phyloP scores from a whole-genome alignment of 306 rosid genomes.

The Quercus alba region DNA sequence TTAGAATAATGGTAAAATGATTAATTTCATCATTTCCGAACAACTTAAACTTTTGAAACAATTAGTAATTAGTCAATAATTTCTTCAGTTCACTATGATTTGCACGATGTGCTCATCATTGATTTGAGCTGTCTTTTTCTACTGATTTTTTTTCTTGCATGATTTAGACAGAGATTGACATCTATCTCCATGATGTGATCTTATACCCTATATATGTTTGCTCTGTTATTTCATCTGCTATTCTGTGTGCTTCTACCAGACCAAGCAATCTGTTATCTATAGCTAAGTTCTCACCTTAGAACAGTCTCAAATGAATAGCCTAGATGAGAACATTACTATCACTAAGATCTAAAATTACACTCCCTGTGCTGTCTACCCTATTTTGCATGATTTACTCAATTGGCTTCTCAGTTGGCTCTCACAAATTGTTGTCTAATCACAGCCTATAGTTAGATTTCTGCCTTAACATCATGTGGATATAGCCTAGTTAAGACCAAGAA shows the following conservation, averaged over 20 bases:
- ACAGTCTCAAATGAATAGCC: neutral
- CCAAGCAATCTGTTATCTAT: neutral
- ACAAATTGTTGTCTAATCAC: neutral
- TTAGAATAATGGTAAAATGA: too few species aligned
- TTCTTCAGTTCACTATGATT: neutral
- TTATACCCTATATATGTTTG: neutral
- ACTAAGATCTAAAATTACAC: too few species aligned
- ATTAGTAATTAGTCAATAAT: neutral
- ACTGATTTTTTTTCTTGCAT: neutral
- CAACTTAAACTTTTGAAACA: too few species aligned
- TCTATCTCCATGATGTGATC: neutral
- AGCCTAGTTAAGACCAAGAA: neutral
- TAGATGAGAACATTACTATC: too few species aligned
- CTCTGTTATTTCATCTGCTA: neutral
- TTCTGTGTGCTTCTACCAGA: neutral
- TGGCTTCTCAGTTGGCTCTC: neutral
- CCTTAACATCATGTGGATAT: neutral
- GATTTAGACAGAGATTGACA: neutral
- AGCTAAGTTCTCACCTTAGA: neutral
- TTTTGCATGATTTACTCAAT: neutral
- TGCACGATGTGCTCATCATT: neutral
- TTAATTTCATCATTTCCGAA: too few species aligned
- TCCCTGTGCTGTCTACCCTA: neutral
- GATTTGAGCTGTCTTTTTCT: neutral
- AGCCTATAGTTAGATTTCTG: neutral